Base-by-base conservation (phyloP, 1,284 basidiomycete genomes). In the Boletus calvinii region DNA sequence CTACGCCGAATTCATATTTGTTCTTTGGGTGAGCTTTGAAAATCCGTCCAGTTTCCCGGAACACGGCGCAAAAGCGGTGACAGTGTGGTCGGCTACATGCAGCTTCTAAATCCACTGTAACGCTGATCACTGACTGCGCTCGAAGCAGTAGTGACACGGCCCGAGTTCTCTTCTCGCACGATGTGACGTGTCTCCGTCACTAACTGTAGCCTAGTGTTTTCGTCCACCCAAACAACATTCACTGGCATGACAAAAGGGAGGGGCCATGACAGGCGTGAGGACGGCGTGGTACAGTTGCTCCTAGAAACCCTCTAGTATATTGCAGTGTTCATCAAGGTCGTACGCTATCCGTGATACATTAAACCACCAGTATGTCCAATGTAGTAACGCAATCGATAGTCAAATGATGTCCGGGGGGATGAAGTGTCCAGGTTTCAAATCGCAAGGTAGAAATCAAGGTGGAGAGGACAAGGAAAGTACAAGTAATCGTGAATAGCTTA, bases 401-500 rank as follows among this genome's bases (percentile, higher is more conserved):
- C 49, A 38, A 48, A 38, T 39, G 51, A 60, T 46, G 56, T 65
- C 55, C 61, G 49, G 37, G 24, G 26, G 18, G 18, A 38, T 44
- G 49, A 56, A 54, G 43, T 36, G 67, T 66, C 64, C 64, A 43
- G 34, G 35, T 22, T 46, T 50, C 51, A 38, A 54, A 48, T 39
- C 42, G 36, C 39, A 26, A 39, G 22, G 35, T 44, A 24, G 46
- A 48, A 26, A 26, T 26, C 56, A 48, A 48, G 12, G 29, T 32
- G 38, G 34, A 34, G 34, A 46, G 5, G 18, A 24, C 45, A 56
- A 52, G n/a, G 43, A 43, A 50, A 58, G 41, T 69, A 68, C 63
- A 69, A 56, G 56, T 68, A 65, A 46, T 59, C 47, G 62, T 55
- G 55, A 44, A 54, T 71, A 69, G 54, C 48, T 56, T 67, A 70